A percentile compares a stretch with the other conserved stretches of the same genome.
Evolutionary conservation across 116 monocot species (phyloP).

Genomic region (Dioscorea cayenensis): DNA sequence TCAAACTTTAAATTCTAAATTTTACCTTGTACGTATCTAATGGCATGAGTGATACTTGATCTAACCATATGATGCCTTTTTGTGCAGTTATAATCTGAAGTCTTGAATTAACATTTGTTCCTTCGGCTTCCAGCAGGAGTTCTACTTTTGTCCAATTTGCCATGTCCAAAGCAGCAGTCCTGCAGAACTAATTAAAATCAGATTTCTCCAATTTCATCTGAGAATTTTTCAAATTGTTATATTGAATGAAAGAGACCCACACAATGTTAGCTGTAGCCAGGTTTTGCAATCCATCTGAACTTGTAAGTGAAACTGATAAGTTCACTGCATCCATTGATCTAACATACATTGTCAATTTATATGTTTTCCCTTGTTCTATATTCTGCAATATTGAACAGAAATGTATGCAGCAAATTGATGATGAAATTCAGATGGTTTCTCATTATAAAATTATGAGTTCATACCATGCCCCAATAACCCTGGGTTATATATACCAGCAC

Average conservation of each 20-base stretch:
- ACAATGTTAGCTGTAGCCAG: constrained; percentile 53
- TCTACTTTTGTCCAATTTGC: constrained; percentile 75
- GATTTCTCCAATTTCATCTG: neutral
- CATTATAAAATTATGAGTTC: neutral
- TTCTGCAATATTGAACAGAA: constrained; percentile 42
- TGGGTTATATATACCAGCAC: constrained; percentile 96
- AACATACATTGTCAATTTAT: constrained; percentile 59
- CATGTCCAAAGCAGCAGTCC: constrained; percentile 28
- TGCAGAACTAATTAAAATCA: constrained; percentile 20
- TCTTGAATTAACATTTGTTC: constrained; percentile 56
- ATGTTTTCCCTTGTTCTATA: constrained; percentile 70
- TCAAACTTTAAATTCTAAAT: too few relatives aligned
- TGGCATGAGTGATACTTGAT: constrained; percentile 97
- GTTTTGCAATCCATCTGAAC: constrained; percentile 63
- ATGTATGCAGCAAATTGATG: neutral
- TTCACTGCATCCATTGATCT: constrained; percentile 45
- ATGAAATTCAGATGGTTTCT: neutral
- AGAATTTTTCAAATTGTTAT: neutral
- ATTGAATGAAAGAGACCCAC: constrained; percentile 32
- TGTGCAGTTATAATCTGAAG: constrained; percentile 67
- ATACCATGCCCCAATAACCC: constrained; percentile 98
- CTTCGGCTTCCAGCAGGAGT: constrained; percentile 41
- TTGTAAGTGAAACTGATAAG: constrained; percentile 68
- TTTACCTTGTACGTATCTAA: constrained; percentile 85
- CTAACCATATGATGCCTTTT: constrained; percentile 74